phyloP scores from a whole-genome alignment of 176 grass and related monocot genomes.

The Sorghum bicolor region Sorghum_bicolor_NCBIv3 NC_012871.2:67576501-67577000 shows the following conservation, averaged over 20 bases:
- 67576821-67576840: neutral
- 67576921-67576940: neutral
- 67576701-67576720: neutral
- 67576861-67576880: too few relatives aligned
- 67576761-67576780: neutral
- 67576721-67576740: neutral
- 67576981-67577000: neutral
- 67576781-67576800: neutral
- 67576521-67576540: neutral
- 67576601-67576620: neutral
- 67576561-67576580: neutral
- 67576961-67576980: neutral
- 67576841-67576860: neutral
- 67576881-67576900: too few relatives aligned
- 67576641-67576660: neutral
- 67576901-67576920: too few relatives aligned
- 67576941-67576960: neutral
- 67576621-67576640: neutral
- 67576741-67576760: neutral
- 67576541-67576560: conserved; percentile 16
- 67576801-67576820: neutral
- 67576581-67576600: neutral
- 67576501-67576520: neutral
- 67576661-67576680: neutral
- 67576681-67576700: too few relatives aligned